Base-by-base conservation (phyloP, 306 rosid species). In the Vachellia collinsii region DNA sequence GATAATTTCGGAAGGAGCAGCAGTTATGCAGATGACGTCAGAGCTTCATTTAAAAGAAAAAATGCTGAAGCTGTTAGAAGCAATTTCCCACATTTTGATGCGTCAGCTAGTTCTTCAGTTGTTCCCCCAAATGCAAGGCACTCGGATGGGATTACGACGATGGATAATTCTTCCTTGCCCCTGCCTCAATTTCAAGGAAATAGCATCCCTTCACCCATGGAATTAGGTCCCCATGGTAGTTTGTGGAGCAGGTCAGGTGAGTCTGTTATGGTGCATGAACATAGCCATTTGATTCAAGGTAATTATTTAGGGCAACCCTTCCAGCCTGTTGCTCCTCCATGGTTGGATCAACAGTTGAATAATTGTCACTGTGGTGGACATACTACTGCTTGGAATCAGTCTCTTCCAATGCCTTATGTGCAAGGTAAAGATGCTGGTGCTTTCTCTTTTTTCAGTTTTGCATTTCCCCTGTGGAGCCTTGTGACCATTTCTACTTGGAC, bases 41-140 rank as follows among this genome's bases (percentile, higher is more conserved):
- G 98, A 80, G 94, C 90, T 86, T 94, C 90, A 19, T 87, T 79
- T 87, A 96, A 96, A 89, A 90, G 99, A 84, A 96, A 96, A 86
- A 76, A 53, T 74, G 87, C 90, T 2, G 98, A 92, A 85, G 88
- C 88, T 50, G 69, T 88, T 39, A 88, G 90, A 12, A 97, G 97
- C 81, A 84, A 83, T 82, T 77, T 77, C 50, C 97, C 86, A 43
- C 82, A 86, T 69, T 89, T 84, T 65, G 91, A 84, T 82, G 86
- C 87, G 47, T 86, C 91, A 11, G 88, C 91, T 74, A 84, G 89
- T 85, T 87, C 97, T 77, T 92, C 96, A 41, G 81, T 80, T 61
- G 80, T 84, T 73, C 90, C 93, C 62, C 87, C 86, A 54, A 88
- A 85, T 88, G 77, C 90, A 56, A 86, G 97, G 84, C 89, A 86